Evolutionary conservation across 345 rosid genomes (phyloP).

Genomic region (Eucalyptus marginata): DNA sequence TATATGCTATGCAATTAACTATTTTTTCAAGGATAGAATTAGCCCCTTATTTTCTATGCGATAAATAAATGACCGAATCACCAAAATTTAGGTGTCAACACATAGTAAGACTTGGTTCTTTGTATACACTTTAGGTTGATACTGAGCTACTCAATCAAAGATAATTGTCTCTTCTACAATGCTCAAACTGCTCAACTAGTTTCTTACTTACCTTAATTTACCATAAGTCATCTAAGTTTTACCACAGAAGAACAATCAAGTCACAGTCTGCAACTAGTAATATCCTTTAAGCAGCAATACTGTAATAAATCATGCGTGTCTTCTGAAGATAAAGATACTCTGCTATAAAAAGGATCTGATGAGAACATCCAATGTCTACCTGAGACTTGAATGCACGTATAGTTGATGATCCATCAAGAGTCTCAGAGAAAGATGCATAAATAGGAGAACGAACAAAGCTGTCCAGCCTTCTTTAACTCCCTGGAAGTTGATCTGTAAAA

Average conservation of each 20-base stretch:
- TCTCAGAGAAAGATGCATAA: conserved; percentile 76
- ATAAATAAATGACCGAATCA: too few species aligned
- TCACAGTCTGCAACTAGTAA: background rate
- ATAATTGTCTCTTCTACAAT: background rate
- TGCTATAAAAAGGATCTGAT: background rate
- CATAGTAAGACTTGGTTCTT: background rate
- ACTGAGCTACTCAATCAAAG: background rate
- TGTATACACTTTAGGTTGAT: background rate
- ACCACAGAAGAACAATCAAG: background rate
- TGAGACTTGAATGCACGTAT: conserved; percentile 77
- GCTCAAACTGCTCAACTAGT: background rate
- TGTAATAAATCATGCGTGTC: background rate
- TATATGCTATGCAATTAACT: too few species aligned
- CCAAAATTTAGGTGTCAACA: too few species aligned
- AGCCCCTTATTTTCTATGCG: too few species aligned
- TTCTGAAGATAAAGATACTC: background rate
- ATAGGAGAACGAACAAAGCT: conserved; percentile 92
- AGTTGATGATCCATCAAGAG: conserved; percentile 86
- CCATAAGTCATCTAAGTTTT: background rate
- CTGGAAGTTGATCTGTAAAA: too few species aligned
- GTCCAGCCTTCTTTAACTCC: too few species aligned
- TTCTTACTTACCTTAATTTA: background rate
- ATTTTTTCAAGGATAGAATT: too few species aligned
- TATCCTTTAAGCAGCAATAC: background rate
- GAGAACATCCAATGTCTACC: conserved; percentile 23